These are phyloP conservation scores for Xylaria grammica DNA, from an alignment of 495 filamentous ascomycete genomes.

Conservation along the genomic window DNA sequence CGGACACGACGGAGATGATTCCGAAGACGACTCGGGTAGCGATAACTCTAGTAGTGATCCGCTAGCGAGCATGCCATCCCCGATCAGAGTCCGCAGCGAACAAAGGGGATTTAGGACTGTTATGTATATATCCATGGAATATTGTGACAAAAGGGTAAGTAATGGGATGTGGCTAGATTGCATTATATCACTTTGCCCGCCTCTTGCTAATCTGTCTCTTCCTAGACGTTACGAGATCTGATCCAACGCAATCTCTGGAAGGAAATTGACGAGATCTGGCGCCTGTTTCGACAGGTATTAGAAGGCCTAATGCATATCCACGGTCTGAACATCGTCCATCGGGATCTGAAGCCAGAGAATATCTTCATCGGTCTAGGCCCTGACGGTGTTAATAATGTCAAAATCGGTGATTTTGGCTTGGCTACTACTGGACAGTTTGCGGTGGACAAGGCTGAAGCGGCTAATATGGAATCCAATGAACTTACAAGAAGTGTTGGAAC, in stretches of 20 bases:
- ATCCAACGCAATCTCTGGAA: conserved; percentile 76
- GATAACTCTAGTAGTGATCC: conserved; percentile 27
- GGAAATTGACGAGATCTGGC: conserved; percentile 80
- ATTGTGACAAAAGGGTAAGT: conserved; percentile 87
- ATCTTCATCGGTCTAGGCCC: conserved; percentile 73
- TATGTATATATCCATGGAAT: conserved; percentile 80
- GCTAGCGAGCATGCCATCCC: conserved; percentile 29
- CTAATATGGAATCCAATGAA: conserved; percentile 56
- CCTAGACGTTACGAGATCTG: conserved; percentile 84
- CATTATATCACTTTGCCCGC: neutral
- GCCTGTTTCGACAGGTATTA: conserved; percentile 86
- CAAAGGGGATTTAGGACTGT: conserved; percentile 44
- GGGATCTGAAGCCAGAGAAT: conserved; percentile 98
- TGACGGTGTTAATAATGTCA: conserved; percentile 83
- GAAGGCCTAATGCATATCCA: conserved; percentile 93
- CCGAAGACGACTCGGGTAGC: conserved; percentile 17
- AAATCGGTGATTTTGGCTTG: conserved; percentile 95
- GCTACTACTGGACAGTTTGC: conserved; percentile 84
- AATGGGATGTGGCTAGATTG: neutral
- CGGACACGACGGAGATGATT: conserved; percentile 17
- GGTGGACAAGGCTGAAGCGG: conserved; percentile 67
- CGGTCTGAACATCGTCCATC: conserved; percentile 88
- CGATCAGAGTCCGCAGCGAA: conserved; percentile 38
- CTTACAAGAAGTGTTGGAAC: conserved; percentile 92
- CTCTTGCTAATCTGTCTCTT: conserved; percentile 11